Conservation (phyloP, 495 filamentous ascomycete genomes). For the Penicillium crystallinum region DNA sequence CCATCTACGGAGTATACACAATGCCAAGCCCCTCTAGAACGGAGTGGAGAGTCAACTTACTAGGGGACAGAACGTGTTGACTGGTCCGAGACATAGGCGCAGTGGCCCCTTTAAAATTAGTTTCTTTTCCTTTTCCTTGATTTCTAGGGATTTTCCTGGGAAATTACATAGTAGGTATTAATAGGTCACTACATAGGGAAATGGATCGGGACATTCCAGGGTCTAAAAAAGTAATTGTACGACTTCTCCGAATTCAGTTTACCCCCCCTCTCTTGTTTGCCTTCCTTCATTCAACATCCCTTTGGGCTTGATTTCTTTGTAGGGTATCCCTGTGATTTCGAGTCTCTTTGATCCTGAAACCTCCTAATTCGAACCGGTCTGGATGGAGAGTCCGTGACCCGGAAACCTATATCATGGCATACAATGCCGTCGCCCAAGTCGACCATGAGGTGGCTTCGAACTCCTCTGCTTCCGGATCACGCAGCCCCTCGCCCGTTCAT, state of each 20-base stretch:
- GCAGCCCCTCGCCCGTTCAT: constrained; percentile 24
- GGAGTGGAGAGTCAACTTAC: neutral
- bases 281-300: neutral
- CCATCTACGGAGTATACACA: no score
- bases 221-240: neutral
- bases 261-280: neutral
- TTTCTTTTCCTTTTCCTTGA: neutral
- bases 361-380: neutral
- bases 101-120: neutral
- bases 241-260: neutral
- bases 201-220: neutral
- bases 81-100: neutral
- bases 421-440: constrained; percentile 43
- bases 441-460: constrained; percentile 38
- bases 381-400: constrained; percentile 4
- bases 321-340: neutral
- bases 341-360: neutral
- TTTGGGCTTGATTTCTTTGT: neutral
- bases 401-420: constrained; percentile 36
- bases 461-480: constrained; percentile 32
- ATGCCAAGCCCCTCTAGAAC: constrained; percentile 7
- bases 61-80: neutral
- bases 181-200: neutral
- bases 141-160: neutral
- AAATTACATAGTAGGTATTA: neutral